These are phyloP conservation scores for Lactarius evosmus DNA, from an alignment of 768 basidiomycete genomes.

Conservation along the genomic window DNA sequence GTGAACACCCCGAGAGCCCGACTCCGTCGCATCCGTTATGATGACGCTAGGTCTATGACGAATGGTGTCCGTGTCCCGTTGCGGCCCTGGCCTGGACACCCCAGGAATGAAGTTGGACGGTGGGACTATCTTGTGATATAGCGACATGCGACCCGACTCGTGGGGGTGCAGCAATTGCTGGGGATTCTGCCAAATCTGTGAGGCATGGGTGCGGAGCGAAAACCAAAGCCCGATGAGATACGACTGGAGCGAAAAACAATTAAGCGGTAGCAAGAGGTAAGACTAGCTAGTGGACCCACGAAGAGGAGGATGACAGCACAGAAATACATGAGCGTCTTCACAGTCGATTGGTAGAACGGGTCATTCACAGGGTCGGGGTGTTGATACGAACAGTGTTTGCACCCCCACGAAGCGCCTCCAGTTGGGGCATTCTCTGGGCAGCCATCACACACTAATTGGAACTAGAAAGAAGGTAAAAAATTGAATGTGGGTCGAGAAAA, in stretches of 20 bases:
- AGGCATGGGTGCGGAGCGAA: constrained; percentile 94
- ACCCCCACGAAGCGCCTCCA: constrained; percentile 64
- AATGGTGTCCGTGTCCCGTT: constrained; percentile 27
- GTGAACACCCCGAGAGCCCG: neutral
- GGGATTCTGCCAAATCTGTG: constrained; percentile 99
- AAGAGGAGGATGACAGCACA: constrained; percentile 88
- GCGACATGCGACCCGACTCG: constrained; percentile 48
- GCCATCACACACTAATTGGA: constrained; percentile 80
- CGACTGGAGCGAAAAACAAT: constrained; percentile 51
- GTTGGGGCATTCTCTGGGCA: constrained; percentile 50
- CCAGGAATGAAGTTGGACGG: constrained; percentile 34
- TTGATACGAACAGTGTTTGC: constrained; percentile 90
- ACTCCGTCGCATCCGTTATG: constrained; percentile 28
- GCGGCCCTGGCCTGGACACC: constrained; percentile 25
- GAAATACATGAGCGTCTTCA: constrained; percentile 93
- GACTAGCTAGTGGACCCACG: constrained; percentile 48
- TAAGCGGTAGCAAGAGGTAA: neutral
- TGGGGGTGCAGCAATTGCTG: constrained; percentile 67
- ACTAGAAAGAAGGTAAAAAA: constrained; percentile 45
- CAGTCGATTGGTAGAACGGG: constrained; percentile 95
- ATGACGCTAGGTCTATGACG: constrained; percentile 48
- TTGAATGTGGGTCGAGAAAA: constrained; percentile 9
- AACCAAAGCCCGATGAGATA: constrained; percentile 98
- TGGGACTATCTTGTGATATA: constrained; percentile 59
- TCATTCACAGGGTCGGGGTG: constrained; percentile 91